phyloP scores from a whole-genome alignment of 257 asterid genomes.

The Nyctanthes arbortristis region DNA sequence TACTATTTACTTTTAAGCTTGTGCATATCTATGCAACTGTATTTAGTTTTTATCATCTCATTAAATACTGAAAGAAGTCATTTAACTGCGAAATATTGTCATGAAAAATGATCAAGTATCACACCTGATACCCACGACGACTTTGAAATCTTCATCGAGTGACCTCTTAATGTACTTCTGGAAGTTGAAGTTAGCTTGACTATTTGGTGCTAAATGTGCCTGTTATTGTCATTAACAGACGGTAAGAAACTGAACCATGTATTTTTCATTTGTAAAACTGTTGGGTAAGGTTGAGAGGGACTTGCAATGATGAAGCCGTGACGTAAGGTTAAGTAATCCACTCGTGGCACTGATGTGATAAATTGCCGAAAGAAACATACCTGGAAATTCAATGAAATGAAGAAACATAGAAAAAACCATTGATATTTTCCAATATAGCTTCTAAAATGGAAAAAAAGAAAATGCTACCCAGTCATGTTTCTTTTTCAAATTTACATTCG shows the following conservation, averaged over 20 bases:
- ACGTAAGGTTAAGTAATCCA: conserved; percentile 62
- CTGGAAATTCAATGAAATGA: conserved; percentile 23
- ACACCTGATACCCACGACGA: conserved; percentile 62
- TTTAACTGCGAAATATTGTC: conserved; percentile 1
- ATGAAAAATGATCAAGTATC: background rate
- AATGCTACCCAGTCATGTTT: background rate
- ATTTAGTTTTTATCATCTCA: background rate
- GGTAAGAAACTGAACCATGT: background rate
- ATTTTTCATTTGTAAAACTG: too few species aligned
- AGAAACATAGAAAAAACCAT: background rate
- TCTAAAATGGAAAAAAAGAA: too few species aligned
- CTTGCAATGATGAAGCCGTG: conserved; percentile 57
- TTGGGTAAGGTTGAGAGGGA: too few species aligned
- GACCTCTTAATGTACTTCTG: conserved; percentile 59
- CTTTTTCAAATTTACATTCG: background rate
- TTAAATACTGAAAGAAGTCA: background rate
- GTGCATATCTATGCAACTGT: background rate
- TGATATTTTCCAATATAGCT: too few species aligned
- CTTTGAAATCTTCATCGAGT: conserved; percentile 65
- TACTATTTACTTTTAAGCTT: background rate
- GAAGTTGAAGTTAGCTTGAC: conserved; percentile 44
- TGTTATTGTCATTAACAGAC: conserved; percentile 24
- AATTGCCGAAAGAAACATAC: conserved; percentile 70
- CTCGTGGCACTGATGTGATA: conserved; percentile 50
- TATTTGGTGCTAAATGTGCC: conserved; percentile 62